A percentile compares a stretch with the other conserved stretches of the same genome.
Evolutionary conservation across 306 rosid genomes (phyloP).

Genomic region (Calophaca sinica): DNA sequence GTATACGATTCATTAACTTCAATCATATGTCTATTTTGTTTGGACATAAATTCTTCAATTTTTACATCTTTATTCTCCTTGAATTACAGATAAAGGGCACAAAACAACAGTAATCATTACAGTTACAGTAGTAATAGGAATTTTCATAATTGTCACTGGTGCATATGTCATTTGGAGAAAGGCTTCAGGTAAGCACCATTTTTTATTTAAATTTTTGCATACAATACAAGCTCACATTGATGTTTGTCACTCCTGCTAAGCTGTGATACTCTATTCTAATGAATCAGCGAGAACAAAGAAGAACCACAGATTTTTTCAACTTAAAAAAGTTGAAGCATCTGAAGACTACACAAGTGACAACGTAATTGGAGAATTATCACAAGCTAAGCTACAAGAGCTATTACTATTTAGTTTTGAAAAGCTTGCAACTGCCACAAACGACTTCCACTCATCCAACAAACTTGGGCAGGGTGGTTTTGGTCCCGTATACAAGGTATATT

Average conservation of each 20-base stretch:
- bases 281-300: slow-evolving; percentile 8
- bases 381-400: slow-evolving; percentile 36
- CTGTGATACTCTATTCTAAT: neutral
- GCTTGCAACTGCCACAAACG: slow-evolving; percentile 52
- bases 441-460: slow-evolving; percentile 44
- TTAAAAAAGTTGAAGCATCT: neutral
- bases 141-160: slow-evolving; percentile 7
- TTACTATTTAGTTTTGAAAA: slow-evolving; percentile 23
- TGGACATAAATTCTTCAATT: too few species aligned
- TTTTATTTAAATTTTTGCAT: too few species aligned
- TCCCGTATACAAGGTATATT: slow-evolving; percentile 39
- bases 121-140: slow-evolving; percentile 21
- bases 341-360: neutral
- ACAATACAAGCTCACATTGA: neutral
- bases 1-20: neutral
- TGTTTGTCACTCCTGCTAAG: neutral
- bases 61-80: too few species aligned
- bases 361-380: slow-evolving; percentile 29
- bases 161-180: slow-evolving; percentile 38
- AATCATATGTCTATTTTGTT: too few species aligned
- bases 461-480: slow-evolving; percentile 55
- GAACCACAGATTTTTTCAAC: neutral
- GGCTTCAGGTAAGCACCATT: slow-evolving; percentile 6
- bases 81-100: neutral
- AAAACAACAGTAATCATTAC: slow-evolving; percentile 10